Percentiles rank a stretch among this genome's conserved stretches.
Conservation (phyloP, 352 stramenopile species). For the Phytophthora tentaculata region DNA sequence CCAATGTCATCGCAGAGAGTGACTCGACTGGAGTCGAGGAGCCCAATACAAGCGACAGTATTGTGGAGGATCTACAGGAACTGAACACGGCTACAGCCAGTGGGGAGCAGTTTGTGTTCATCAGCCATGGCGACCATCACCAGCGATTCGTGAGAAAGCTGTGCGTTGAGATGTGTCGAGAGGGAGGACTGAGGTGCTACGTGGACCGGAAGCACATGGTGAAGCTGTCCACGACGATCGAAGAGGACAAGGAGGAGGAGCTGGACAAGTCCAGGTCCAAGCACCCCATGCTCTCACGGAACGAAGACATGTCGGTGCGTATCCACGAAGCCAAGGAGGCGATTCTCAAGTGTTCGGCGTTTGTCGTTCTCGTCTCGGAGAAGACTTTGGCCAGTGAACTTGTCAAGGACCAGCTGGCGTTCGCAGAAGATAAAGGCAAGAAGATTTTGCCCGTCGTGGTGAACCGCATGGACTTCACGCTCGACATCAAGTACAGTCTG, state of each 20-base stretch:
- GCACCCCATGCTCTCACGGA: conserved; percentile 13
- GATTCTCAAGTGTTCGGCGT: conserved; percentile 83
- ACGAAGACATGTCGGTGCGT: conserved; percentile 69
- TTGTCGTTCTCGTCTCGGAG: conserved; percentile 76
- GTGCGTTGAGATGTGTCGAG: conserved; percentile 69
- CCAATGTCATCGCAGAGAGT: conserved; percentile 21
- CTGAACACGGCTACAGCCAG: conserved; percentile 55
- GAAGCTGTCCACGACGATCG: conserved; percentile 33
- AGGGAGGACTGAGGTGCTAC: conserved; percentile 73
- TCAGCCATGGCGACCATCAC: conserved; percentile 82
- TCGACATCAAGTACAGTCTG: conserved; percentile 85
- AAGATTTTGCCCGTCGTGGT: conserved; percentile 79
- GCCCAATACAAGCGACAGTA: conserved; percentile 46
- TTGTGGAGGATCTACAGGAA: conserved; percentile 68
- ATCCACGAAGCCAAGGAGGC: conserved; percentile 86
- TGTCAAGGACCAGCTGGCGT: conserved; percentile 81
- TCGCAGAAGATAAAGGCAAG: conserved; percentile 87
- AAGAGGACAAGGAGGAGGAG: conserved; percentile 38
- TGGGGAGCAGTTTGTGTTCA: conserved; percentile 84
- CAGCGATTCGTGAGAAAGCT: conserved; percentile 74
- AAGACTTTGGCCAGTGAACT: conserved; percentile 78
- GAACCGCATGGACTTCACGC: conserved; percentile 65
- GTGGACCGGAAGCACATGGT: conserved; percentile 60
- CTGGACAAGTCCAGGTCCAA: conserved; percentile 12
- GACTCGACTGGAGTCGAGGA: conserved; percentile 26